A percentile compares a stretch with the other conserved stretches of the same genome.
Evolutionary conservation across 345 rosid species (phyloP).

Genomic region (Salix viminalis): DNA sequence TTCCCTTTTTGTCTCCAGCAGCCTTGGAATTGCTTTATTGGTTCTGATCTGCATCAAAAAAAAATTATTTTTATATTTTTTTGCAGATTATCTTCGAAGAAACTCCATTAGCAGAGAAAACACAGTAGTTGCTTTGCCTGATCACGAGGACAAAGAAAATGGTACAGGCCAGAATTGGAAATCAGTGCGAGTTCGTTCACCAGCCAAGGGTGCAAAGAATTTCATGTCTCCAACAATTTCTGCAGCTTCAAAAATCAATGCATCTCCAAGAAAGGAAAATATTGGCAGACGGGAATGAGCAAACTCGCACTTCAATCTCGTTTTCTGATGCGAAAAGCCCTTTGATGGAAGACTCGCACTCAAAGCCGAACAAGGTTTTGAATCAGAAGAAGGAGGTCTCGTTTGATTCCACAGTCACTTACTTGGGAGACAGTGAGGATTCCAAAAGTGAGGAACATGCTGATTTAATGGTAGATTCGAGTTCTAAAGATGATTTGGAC

Average conservation of each 20-base stretch:
- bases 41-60: not conserved
- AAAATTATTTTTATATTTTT: not conserved
- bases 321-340: slow-evolving; percentile 38
- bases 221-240: slow-evolving; percentile 91
- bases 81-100: slow-evolving; percentile 41
- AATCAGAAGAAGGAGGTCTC: slow-evolving; percentile 32
- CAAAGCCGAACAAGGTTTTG: slow-evolving; percentile 21
- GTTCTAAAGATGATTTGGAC: slow-evolving; percentile 1
- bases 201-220: slow-evolving; percentile 51
- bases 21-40: not conserved
- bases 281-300: slow-evolving; percentile 57
- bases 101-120: slow-evolving; percentile 43
- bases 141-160: slow-evolving; percentile 62
- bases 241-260: slow-evolving; percentile 65
- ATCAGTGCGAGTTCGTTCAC: slow-evolving; percentile 34
- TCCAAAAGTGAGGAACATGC: slow-evolving; percentile 13
- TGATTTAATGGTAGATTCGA: slow-evolving; percentile 13
- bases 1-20: not conserved
- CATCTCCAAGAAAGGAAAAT: slow-evolving; percentile 76
- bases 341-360: slow-evolving; percentile 28
- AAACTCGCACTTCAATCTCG: slow-evolving; percentile 38
- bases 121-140: slow-evolving; percentile 24
- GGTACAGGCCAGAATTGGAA: slow-evolving; percentile 35
- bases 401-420: slow-evolving; percentile 35
- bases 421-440: slow-evolving; percentile 23